Percentiles rank a stretch among this genome's conserved stretches.
phyloP scores from a whole-genome alignment of 148 eudicot genomes.

The Rheum nobile region DNA sequence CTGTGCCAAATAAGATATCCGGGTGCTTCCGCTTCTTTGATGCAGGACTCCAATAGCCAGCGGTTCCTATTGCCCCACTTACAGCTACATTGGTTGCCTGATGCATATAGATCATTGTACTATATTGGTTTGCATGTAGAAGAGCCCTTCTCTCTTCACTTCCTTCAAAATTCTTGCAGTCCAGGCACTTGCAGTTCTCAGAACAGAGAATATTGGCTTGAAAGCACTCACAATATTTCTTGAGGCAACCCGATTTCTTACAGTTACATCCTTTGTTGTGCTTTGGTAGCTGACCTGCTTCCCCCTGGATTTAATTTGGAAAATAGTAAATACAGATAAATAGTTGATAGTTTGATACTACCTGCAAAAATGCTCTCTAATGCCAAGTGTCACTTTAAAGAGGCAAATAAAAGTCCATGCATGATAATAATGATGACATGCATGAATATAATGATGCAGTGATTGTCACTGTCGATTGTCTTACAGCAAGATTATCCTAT shows the following conservation, averaged over 20 bases:
- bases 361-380: neutral
- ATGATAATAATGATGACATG: neutral
- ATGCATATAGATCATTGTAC: constrained; percentile 22
- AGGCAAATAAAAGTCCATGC: neutral
- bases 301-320: constrained; percentile 28
- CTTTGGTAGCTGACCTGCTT: constrained; percentile 22
- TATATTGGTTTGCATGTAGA: constrained; percentile 22
- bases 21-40: constrained; percentile 36
- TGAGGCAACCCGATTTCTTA: constrained; percentile 70
- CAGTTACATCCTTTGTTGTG: constrained; percentile 84
- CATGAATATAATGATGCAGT: neutral
- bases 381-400: neutral
- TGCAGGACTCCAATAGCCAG: constrained; percentile 25
- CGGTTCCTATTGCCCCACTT: constrained; percentile 35
- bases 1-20: constrained; percentile 17
- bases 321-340: neutral
- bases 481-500: neutral
- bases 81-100: constrained; percentile 44
- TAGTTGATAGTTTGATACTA: neutral
- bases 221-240: constrained; percentile 85
- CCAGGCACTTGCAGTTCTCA: constrained; percentile 67
- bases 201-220: constrained; percentile 73
- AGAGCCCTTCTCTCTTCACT: constrained; percentile 57
- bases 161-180: constrained; percentile 77
- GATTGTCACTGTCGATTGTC: neutral